phyloP scores from a whole-genome alignment of 352 stramenopile species.

The Aphanomyces cochlioides region DNA sequence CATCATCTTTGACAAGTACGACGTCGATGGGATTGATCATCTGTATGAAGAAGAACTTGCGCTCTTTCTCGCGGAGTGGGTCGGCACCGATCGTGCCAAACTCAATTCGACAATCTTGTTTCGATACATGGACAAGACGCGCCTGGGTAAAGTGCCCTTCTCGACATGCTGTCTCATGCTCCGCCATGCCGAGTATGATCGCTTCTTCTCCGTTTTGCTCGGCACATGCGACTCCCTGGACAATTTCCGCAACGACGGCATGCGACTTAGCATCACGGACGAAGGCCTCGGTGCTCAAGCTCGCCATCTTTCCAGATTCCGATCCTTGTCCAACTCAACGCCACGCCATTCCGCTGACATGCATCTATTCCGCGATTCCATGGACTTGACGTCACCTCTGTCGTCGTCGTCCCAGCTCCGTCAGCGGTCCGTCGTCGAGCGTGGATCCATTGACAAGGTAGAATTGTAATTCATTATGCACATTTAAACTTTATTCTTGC shows the following conservation, averaged over 20 bases:
- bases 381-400: neutral
- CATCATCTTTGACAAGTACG: conserved; percentile 76
- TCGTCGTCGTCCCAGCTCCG: neutral
- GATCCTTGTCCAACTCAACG: conserved; percentile 19
- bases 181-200: conserved; percentile 83
- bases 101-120: conserved; percentile 76
- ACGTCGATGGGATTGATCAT: conserved; percentile 62
- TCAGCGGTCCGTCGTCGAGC: too few species aligned
- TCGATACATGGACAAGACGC: conserved; percentile 87
- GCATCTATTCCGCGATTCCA: conserved; percentile 1
- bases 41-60: conserved; percentile 69
- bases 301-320: conserved; percentile 23
- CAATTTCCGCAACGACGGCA: conserved; percentile 50
- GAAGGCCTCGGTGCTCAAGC: conserved; percentile 26
- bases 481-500: conserved; percentile 1
- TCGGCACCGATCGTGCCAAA: conserved; percentile 79
- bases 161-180: conserved; percentile 88
- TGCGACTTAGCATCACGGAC: conserved; percentile 25
- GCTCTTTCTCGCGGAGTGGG: conserved; percentile 73
- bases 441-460: too few species aligned
- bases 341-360: neutral
- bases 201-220: conserved; percentile 82
- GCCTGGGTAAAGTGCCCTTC: conserved; percentile 74
- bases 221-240: conserved; percentile 78
- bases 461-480: neutral